Conservation (phyloP, 495 filamentous ascomycete genomes). For the Penicillium coprophilum region DNA sequence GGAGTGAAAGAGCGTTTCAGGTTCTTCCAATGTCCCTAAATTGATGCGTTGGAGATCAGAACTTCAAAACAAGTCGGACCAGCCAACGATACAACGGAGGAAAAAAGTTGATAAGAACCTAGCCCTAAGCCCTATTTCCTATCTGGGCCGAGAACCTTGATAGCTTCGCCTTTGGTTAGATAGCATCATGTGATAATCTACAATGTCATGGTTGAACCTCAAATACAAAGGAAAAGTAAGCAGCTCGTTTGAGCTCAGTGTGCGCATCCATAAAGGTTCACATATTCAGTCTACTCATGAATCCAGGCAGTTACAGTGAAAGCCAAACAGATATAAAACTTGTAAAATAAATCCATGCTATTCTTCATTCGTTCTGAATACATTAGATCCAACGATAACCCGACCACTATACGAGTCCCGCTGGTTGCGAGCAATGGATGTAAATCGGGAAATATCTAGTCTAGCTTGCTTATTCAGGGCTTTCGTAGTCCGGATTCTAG, state of each 20-base stretch:
- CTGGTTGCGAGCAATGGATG: conserved; percentile 21
- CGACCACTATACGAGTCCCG: conserved; percentile 19
- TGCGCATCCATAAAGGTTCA: not conserved
- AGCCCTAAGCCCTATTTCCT: conserved; percentile 51
- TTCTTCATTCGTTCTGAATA: conserved; percentile 44
- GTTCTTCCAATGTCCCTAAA: conserved; percentile 3
- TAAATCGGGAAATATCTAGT: conserved; percentile 21
- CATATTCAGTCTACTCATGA: not conserved
- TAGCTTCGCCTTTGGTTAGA: conserved; percentile 1
- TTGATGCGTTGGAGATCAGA: conserved; percentile 9
- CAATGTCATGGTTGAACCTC: not conserved
- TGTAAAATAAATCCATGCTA: conserved; percentile 30
- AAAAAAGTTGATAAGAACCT: conserved; percentile 36
- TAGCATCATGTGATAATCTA: not conserved
- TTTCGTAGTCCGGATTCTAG: conserved; percentile 58
- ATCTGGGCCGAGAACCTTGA: conserved; percentile 25
- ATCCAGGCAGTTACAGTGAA: not conserved
- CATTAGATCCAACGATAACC: conserved; percentile 40
- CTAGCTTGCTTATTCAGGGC: conserved; percentile 37
- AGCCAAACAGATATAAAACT: conserved; percentile 1
- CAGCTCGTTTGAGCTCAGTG: not conserved
- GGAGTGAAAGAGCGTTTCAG: not conserved
- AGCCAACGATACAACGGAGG: conserved; percentile 19
- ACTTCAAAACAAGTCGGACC: conserved; percentile 14
- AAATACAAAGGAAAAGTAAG: not conserved